Percentiles rank a stretch among this genome's conserved stretches.
phyloP scores from a whole-genome alignment of 371 early-diverging fungal species.

The Mortierella sp. region DNA sequence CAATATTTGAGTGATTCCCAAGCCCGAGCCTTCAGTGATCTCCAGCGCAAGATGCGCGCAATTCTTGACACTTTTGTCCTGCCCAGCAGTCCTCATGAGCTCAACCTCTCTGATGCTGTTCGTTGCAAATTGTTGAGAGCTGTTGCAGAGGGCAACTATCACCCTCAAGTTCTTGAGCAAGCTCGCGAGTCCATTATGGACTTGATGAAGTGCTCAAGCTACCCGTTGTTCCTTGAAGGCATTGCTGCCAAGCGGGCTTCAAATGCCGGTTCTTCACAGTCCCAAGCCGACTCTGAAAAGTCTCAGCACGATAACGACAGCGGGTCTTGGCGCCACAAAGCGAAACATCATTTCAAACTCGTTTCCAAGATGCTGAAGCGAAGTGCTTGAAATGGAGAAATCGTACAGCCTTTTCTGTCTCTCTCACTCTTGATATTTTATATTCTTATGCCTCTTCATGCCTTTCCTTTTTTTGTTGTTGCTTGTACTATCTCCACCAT shows the following conservation, averaged over 20 bases:
- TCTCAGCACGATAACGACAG: conserved; percentile 19
- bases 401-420: neutral
- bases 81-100: conserved; percentile 55
- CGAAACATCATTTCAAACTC: conserved; percentile 50
- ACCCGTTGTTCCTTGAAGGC: conserved; percentile 46
- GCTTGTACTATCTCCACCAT: conserved; percentile 1
- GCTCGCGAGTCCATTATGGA: conserved; percentile 56
- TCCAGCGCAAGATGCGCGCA: conserved; percentile 53
- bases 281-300: conserved; percentile 39
- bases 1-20: conserved; percentile 44
- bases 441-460: neutral
- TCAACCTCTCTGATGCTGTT: conserved; percentile 52
- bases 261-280: conserved; percentile 35
- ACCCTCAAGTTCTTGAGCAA: conserved; percentile 51
- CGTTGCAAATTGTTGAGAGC: conserved; percentile 42
- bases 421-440: neutral
- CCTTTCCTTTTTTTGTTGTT: neutral
- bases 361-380: conserved; percentile 56
- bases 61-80: conserved; percentile 57
- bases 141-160: conserved; percentile 50
- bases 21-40: conserved; percentile 40
- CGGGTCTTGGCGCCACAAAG: conserved; percentile 48
- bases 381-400: conserved; percentile 21
- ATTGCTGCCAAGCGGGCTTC: conserved; percentile 42
- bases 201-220: conserved; percentile 58